phyloP scores from a whole-genome alignment of 805 yeast genomes.

The Lipomyces chichibuensis region DNA sequence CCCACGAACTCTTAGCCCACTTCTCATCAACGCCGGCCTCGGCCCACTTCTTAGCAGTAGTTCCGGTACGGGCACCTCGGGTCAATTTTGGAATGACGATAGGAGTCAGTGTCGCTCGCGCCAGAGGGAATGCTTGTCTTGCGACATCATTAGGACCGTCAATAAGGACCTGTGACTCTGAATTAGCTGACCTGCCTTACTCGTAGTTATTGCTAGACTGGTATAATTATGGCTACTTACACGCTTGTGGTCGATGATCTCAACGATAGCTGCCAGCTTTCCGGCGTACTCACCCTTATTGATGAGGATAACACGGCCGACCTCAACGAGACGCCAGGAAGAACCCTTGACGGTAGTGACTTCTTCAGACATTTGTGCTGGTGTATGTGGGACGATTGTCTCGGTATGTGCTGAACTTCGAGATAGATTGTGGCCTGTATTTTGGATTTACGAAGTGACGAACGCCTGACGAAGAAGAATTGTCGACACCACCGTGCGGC shows the following conservation, averaged over 20 bases:
- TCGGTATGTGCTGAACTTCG: not conserved
- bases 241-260: constrained; percentile 98
- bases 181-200: not conserved
- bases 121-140: constrained; percentile 89
- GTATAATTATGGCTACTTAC: constrained; percentile 51
- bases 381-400: not conserved
- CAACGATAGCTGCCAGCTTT: constrained; percentile 95
- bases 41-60: constrained; percentile 90
- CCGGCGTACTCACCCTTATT: constrained; percentile 72
- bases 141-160: constrained; percentile 94
- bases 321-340: constrained; percentile 99
- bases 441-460: not conserved
- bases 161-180: constrained; percentile 67
- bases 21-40: constrained; percentile 84
- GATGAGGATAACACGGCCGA: constrained; percentile 97
- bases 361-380: constrained; percentile 61
- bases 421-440: not conserved
- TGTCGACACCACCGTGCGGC: not conserved
- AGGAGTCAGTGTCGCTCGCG: constrained; percentile 90
- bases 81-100: constrained; percentile 81
- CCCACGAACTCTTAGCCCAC: constrained; percentile 96
- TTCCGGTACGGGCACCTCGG: constrained; percentile 90
- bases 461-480: not conserved
- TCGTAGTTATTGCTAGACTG: not conserved
- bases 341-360: constrained; percentile 85